A percentile compares a stretch with the other conserved stretches of the same genome.
phyloP scores from a whole-genome alignment of 192 early-diverging fungal genomes.

The Rhizophagus prolifer region DNA sequence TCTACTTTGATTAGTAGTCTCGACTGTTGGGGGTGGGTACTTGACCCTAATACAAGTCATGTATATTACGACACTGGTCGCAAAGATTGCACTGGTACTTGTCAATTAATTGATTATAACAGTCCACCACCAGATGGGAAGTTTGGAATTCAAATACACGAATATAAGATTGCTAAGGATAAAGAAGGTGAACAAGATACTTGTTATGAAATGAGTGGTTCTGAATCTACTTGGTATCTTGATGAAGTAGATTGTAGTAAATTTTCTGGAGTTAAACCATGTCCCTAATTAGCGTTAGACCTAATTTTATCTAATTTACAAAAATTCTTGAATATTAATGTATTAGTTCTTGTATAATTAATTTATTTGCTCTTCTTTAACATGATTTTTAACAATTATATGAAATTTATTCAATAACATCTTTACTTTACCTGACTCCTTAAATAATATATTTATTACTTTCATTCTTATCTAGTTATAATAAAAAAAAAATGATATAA shows the following conservation, averaged over 20 bases:
- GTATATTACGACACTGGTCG: neutral
- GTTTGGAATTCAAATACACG: neutral
- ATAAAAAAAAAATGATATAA: no score
- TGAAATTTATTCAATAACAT: no score
- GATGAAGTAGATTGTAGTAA: conserved; percentile 5
- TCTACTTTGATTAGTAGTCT: neutral
- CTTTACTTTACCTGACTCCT: no score
- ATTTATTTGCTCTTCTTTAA: no score
- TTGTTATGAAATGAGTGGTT: neutral
- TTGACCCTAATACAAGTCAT: neutral
- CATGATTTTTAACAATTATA: no score
- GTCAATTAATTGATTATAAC: conserved; percentile 11
- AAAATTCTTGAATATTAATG: no score
- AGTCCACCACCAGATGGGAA: neutral
- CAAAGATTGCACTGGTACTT: neutral
- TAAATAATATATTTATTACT: no score
- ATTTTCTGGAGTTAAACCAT: neutral
- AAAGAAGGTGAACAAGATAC: neutral
- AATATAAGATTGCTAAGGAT: neutral
- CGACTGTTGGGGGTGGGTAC: neutral
- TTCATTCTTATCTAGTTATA: no score
- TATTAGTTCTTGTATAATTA: no score
- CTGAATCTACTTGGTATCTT: neutral
- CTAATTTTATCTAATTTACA: no score
- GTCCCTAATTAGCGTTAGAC: neutral